Evolutionary conservation across 176 grass and related monocot genomes (phyloP).

Genomic region (Musa troglodytarum): DNA sequence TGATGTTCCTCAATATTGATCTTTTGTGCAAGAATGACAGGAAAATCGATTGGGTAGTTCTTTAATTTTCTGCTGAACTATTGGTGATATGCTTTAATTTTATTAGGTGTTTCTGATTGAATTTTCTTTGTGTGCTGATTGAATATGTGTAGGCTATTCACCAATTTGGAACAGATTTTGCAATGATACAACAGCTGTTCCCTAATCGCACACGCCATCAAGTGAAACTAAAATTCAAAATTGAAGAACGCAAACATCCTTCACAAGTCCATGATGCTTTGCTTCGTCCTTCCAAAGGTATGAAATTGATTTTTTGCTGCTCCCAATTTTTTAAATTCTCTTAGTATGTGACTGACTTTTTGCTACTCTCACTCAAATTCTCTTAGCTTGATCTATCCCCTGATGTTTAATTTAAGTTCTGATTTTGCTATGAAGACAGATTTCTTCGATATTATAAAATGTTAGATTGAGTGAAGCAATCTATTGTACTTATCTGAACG

Average conservation of each 20-base stretch:
- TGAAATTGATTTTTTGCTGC: conserved; percentile 12
- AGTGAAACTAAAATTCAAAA: conserved; percentile 72
- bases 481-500: not conserved
- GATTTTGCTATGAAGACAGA: not conserved
- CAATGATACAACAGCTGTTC: conserved; percentile 85
- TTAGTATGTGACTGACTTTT: conserved; percentile 17
- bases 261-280: conserved; percentile 63
- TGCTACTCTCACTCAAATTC: not conserved
- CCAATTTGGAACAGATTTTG: conserved; percentile 94
- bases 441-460: not conserved
- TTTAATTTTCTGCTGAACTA: too few relatives aligned
- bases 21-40: too few relatives aligned
- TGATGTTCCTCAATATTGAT: too few relatives aligned
- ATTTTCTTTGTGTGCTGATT: not conserved
- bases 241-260: conserved; percentile 66
- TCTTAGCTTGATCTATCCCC: conserved; percentile 10
- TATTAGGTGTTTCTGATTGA: conserved; percentile 6
- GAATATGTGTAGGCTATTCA: conserved; percentile 45
- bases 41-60: too few relatives aligned
- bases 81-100: conserved; percentile 3
- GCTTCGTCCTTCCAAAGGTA: conserved; percentile 47
- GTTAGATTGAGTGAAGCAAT: not conserved
- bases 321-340: not conserved
- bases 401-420: conserved; percentile 9
- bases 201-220: conserved; percentile 67